phyloP scores from a whole-genome alignment of 306 rosid species.

The Ceratonia siliqua region DNA sequence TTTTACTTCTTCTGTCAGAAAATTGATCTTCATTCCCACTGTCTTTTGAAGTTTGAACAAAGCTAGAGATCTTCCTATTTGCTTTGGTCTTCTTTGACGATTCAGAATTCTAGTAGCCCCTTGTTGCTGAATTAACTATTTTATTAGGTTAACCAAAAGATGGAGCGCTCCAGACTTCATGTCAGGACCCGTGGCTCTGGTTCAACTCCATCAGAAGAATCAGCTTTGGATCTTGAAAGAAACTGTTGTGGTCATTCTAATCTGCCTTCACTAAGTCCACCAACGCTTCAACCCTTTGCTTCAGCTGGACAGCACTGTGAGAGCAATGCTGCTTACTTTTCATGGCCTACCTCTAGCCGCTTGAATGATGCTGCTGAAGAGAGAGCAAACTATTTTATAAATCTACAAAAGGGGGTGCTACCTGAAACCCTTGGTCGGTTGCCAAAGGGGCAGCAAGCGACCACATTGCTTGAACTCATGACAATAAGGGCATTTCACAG shows the following conservation, averaged over 20 bases:
- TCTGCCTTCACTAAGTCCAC: constrained; percentile 86
- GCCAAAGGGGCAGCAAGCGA: constrained; percentile 97
- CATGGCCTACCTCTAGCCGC: constrained; percentile 95
- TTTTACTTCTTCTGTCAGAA: constrained; percentile 12
- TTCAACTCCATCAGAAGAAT: constrained; percentile 92
- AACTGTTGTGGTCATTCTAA: constrained; percentile 86
- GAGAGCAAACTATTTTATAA: constrained; percentile 88
- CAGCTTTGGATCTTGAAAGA: constrained; percentile 93
- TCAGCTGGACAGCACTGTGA: constrained; percentile 98
- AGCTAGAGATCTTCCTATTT: constrained; percentile 10
- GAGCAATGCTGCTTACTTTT: constrained; percentile 92
- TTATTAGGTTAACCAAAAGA: constrained; percentile 47
- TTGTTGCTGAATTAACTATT: constrained; percentile 12
- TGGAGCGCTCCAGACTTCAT: constrained; percentile 72
- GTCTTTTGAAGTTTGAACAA: constrained; percentile 24
- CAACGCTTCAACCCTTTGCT: constrained; percentile 85
- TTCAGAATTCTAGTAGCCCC: not conserved
- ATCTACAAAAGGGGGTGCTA: constrained; percentile 90
- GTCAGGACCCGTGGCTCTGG: constrained; percentile 71
- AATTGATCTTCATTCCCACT: not conserved
- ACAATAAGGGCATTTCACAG: constrained; percentile 98
- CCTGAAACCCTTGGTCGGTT: constrained; percentile 80
- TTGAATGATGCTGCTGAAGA: constrained; percentile 85
- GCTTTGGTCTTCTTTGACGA: constrained; percentile 7
- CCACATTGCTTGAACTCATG: constrained; percentile 94